Base-by-base conservation (phyloP, 257 asterid genomes). In the Ehretia macrophylla region DNA sequence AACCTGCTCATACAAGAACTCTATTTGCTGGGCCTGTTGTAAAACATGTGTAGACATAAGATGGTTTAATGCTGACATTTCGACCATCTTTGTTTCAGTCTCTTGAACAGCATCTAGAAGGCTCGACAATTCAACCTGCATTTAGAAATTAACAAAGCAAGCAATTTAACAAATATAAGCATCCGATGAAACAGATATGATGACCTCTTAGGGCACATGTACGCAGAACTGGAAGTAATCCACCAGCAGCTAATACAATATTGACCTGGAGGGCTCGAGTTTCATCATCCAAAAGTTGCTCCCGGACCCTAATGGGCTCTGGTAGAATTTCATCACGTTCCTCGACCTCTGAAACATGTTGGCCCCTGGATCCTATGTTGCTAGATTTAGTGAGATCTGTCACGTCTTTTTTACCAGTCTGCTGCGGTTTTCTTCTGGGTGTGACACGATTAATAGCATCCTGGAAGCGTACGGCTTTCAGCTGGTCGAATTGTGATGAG, bases 41-140 rank as follows among this genome's bases (percentile, higher is more conserved):
- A 88, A 47, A 63, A 92, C 96, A 72, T 88, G 96, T 17, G 97
- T 92, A 32, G 99, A 92, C 96, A 88, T 88, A 70, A 88, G 95
- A 68, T 88, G 96, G 80, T 88, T 92, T 64, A 92, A 68, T 0
- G 97, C 99, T 67, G 96, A 88, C 90, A 92, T 78, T 68, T 92
- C 99, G 54, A 92, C 77, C 96, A 92, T 92, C 81, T 86, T 92
- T 27, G 89, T 83, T 70, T 92, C 96, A 14, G 97, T 92, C 70
- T 76, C 90, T 63, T 80, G 97, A 70, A 77, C 99, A 22, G 95
- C 90, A 72, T 88, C 97, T 56, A 92, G 74, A 75, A 88, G 88
- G 80, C 80, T 61, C 40, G 86, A 77, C 80, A 92, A 68, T 85
- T 92, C 99, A 9, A 77, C 81, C 97, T 90, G 77, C 73, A 71